Base-by-base conservation (phyloP, 2,329 filamentous ascomycete species). In the Delphinella strobiligena region DNA sequence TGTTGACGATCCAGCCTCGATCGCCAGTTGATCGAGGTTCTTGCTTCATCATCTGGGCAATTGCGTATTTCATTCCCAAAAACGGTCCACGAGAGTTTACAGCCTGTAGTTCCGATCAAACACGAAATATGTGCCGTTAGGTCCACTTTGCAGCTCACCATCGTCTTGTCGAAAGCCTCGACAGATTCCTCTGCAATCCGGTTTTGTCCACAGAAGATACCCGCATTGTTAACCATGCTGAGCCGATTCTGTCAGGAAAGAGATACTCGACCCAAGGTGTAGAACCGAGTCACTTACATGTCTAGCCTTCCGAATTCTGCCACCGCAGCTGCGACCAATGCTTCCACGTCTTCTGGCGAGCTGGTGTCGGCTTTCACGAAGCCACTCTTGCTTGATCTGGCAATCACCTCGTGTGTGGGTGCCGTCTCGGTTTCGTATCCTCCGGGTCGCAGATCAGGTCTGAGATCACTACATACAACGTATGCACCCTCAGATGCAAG, bases 1-100 rank as follows among this genome's bases (percentile, higher is more conserved):
- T 54, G 36, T 64, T 62, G 29, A 63, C 47, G 14, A 63, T 59
- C 58, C 58, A 64, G 2, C 61, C 61, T 17, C 50, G 45, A 44
- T 56, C 50, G 4, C 47, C 50, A 15, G 46, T 39, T 4, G 49
- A 49, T 9, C 54, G 43, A 9, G 44, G 49, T 19, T 58, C 51
- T 47, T 64, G 61, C 34, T 48, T 46, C 33, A 61, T 43, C 51
- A 64, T 61, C 37, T 63, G 59, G 3, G 45, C 31, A 5, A 58
- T 47, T 2, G 51, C 59, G 43, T 59, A 61, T 38, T 62, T 63
- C 40, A 52, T 60, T 5, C 61, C 55, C 10, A 63, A 51, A 40
- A 63, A 64, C 4, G 62, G 54, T 5, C 55, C 54, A 35, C 57
- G 58, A 14, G 52, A 49, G 45, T 62, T 63, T 35, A 63, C 52